Evolutionary conservation across 2,329 filamentous ascomycete genomes (phyloP), one percentile per base, ranked within the genome.

Genomic region (Exophiala calicioides): DNA sequence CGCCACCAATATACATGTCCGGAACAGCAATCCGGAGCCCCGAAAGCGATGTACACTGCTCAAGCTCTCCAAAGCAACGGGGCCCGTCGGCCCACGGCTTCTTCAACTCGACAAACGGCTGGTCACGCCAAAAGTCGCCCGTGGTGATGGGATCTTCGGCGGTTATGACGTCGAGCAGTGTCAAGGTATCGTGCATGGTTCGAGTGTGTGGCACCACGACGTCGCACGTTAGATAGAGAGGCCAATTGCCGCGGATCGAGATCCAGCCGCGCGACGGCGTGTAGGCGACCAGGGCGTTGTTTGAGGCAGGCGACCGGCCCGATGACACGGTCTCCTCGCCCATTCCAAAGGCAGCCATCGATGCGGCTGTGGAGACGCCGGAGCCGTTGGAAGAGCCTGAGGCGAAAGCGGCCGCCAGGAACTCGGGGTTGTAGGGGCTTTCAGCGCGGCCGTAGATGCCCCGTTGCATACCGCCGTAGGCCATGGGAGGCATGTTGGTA

Each of bases 401-500:
- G 0, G 72, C 75, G 55, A 74, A 80, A 0, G 76, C 77, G 3
- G 75, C 76, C 0, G 77, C 70, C 2, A 78, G 62, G 39, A 76
- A 81, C 0, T 72, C 63, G 0, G 60, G 44, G 43, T 79, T 81
- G 55, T 81, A 81, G 0, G 78, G 77, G 18, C 71, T 77, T 55
- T 80, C 77, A 0, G 78, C 75, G 2, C 78, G 67, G 0, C 78
- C 78, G 47, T 79, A 79, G 1, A 76, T 50, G 0, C 78, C 78
- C 6, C 78, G 66, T 48, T 81, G 77, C 69, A 78, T 78, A 0
- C 78, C 78, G 1, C 77, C 77, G 12, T 73, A 72, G n/a, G 78
- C 78, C 76, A 81, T 79, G 0, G 78, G 73, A 0, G 76, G 24
- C 72, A 81, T 78, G 44, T 81, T 82, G 1, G 79, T 80, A 31